These are phyloP conservation scores for Phytopythium mirpurense DNA, from an alignment of 352 stramenopile genomes.

Conservation along the genomic window DNA sequence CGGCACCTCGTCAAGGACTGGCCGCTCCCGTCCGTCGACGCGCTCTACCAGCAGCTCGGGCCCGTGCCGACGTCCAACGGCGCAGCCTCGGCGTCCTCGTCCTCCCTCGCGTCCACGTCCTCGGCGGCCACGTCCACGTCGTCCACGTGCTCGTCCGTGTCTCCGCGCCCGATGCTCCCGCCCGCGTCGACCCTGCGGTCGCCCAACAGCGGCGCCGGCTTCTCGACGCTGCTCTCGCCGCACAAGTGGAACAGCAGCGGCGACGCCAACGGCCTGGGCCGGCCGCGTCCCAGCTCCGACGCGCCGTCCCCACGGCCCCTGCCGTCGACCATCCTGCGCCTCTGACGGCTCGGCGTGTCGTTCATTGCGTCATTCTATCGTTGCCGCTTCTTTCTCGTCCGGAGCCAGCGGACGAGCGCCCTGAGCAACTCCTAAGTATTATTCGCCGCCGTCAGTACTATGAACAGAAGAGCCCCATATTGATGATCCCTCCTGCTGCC, in stretches of 20 bases:
- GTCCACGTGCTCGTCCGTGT: constrained; percentile 1
- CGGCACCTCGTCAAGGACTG: constrained; percentile 61
- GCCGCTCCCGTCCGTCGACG: constrained; percentile 32
- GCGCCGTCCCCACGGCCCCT: neutral
- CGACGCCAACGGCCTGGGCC: neutral
- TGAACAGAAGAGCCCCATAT: neutral
- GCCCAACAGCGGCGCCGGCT: neutral
- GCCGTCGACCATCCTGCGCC: constrained; percentile 4
- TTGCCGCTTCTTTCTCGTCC: too few relatives aligned
- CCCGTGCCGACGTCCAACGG: neutral
- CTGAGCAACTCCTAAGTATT: too few relatives aligned
- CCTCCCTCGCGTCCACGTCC: neutral
- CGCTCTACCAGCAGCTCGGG: constrained; percentile 21
- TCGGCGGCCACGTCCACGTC: too few relatives aligned
- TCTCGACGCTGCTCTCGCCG: neutral
- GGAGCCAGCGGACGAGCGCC: too few relatives aligned
- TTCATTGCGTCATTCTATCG: too few relatives aligned
- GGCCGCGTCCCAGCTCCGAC: neutral
- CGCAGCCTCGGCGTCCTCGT: neutral
- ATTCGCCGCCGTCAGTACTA: neutral
- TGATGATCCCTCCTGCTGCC: too few relatives aligned
- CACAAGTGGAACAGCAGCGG: neutral
- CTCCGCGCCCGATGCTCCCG: neutral
- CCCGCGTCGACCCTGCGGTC: neutral
- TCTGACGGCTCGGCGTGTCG: neutral